Evolutionary conservation across 2,329 filamentous ascomycete genomes (phyloP), one percentile per base, ranked within the genome.

Genomic region (Elsinoe perseae): DNA sequence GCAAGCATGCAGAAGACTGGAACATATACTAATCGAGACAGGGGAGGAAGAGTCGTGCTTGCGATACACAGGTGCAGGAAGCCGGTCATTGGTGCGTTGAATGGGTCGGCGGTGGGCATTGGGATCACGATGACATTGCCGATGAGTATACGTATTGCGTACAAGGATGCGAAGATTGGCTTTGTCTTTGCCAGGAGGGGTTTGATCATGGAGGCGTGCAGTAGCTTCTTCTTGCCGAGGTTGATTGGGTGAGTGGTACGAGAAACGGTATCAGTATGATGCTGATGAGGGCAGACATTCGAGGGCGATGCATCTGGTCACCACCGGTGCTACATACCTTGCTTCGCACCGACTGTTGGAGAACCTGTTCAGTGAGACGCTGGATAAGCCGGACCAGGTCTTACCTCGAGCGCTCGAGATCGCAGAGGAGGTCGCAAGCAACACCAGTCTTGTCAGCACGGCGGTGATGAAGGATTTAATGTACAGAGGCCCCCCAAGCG

Each of bases 111-210:
- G 9, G 79, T 81, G 1, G 79, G 79, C 18, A 72, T 82, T 20
- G 80, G 80, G 10, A 80, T 82, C 61, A 82, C 80, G 36, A 79
- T 81, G 76, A 78, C 77, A 0, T 72, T 82, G 10, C 78, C 80
- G 18, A 78, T 79, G 65, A 75, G 74, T 28, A 81, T 82, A 55
- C 73, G 80, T 40, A 71, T 80, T 27, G 75, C 72, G 36, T 81
- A 79, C 61, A 66, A 71, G 38, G 70, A 72, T 9, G 83, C 85
- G 1, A 86, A 85, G 65, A 79, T 89, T 60, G 86, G 86, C 54
- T 87, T 89, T 66, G 85, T 89, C 16, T 91, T 90, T 68, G 77
- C 79, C 21, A 79, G 85, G 23, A 77, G 86, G 42, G 86, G 86
- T 1, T 76, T 90, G 64, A 76, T 82, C 58, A 84, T 87, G 80